Percentiles rank a stretch among this genome's conserved stretches.
Conservation (phyloP, 306 rosid species). For the Biancaea sappan region DNA sequence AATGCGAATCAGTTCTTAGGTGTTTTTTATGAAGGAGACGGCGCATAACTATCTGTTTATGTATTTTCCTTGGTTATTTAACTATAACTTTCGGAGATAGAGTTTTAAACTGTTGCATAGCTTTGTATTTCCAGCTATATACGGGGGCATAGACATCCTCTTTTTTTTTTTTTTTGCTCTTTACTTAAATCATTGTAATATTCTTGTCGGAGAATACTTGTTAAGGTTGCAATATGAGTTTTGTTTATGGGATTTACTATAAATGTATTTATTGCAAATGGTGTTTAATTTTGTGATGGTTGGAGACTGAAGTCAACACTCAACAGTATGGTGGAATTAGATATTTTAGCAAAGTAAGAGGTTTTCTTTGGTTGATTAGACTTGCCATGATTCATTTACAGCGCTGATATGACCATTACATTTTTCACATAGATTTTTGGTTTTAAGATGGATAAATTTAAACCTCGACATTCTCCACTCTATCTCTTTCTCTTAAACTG, state of each 20-base stretch:
- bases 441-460: not conserved
- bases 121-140: not conserved
- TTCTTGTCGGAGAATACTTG: not conserved
- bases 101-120: constrained; percentile 14
- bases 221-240: not conserved
- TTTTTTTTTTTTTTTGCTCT: not conserved
- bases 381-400: not conserved
- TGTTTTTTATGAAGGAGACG: constrained; percentile 10
- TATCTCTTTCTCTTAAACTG: not conserved
- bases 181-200: not conserved
- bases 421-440: not conserved
- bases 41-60: not conserved
- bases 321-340: not conserved
- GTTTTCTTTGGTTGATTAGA: not conserved
- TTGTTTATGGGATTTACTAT: not conserved
- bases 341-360: not conserved
- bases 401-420: not conserved
- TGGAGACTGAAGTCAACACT: not conserved
- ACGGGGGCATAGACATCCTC: not conserved
- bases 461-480: too few relatives aligned
- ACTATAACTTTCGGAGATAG: not conserved
- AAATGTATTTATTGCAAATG: not conserved
- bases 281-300: not conserved
- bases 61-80: not conserved
- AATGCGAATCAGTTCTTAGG: not conserved